These are phyloP conservation scores for Pestalotiopsis sp. DNA, from an alignment of 2,329 filamentous ascomycete species.

Conservation along the genomic window DNA sequence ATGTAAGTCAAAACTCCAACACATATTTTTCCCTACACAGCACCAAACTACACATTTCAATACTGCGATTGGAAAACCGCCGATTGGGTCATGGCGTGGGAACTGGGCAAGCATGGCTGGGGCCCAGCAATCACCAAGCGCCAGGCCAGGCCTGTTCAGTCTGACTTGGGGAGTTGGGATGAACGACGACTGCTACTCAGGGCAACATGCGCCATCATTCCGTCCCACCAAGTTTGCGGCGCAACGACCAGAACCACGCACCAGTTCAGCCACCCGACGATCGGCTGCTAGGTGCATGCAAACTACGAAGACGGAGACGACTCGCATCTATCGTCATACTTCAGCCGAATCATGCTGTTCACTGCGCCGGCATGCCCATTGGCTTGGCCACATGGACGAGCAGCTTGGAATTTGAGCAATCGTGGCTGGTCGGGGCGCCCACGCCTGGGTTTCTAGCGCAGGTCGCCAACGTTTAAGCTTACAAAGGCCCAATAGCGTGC, in stretches of 20 bases:
- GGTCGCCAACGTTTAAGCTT: constrained; percentile 4
- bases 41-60: constrained; percentile 37
- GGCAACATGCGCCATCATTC: not conserved
- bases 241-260: not conserved
- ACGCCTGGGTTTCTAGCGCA: not conserved
- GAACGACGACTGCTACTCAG: not conserved
- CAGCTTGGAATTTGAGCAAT: not conserved
- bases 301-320: too few species aligned
- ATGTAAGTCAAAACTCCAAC: constrained; percentile 45
- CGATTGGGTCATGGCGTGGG: not conserved
- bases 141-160: not conserved
- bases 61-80: not conserved
- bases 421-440: not conserved
- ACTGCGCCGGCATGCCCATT: not conserved
- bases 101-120: not conserved
- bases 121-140: not conserved
- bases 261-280: constrained; percentile 3
- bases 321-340: too few species aligned
- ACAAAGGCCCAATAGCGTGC: not conserved
- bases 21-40: constrained; percentile 32
- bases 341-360: too few species aligned
- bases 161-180: not conserved
- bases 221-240: not conserved
- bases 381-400: not conserved
- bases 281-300: not conserved